Percentiles rank a stretch among this genome's conserved stretches.
Evolutionary conservation across 2,329 filamentous ascomycete genomes (phyloP).

Genomic region (Fusarium scirpi): DNA sequence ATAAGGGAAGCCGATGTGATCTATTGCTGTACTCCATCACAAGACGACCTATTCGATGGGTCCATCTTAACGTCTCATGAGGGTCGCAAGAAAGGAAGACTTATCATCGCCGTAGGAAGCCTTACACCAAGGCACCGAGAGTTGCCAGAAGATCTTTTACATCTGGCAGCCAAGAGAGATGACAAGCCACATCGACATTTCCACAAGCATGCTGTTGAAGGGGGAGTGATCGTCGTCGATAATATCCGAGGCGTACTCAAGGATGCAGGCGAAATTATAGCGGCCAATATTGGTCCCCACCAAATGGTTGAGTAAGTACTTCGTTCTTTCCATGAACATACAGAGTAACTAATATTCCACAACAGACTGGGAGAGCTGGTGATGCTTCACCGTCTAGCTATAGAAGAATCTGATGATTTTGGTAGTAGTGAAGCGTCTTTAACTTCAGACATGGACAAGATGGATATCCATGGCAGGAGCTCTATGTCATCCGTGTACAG

Average conservation of each 20-base stretch:
- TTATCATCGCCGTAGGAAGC: conserved; percentile 79
- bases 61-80: conserved; percentile 78
- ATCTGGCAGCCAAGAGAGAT: conserved; percentile 67
- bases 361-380: conserved; percentile 80
- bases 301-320: conserved; percentile 80
- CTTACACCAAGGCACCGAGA: conserved; percentile 82
- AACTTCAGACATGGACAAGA: conserved; percentile 51
- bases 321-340: not conserved
- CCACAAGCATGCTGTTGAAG: conserved; percentile 74
- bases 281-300: conserved; percentile 76
- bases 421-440: conserved; percentile 48
- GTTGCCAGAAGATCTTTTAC: conserved; percentile 80
- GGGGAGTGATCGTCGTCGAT: conserved; percentile 77
- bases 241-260: conserved; percentile 82
- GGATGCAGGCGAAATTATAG: conserved; percentile 88
- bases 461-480: conserved; percentile 53
- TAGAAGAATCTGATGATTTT: conserved; percentile 56
- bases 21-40: conserved; percentile 88
- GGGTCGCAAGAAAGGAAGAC: conserved; percentile 75
- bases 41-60: conserved; percentile 79
- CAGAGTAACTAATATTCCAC: conserved; percentile 24
- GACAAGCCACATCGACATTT: conserved; percentile 66
- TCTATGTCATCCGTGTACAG: conserved; percentile 58
- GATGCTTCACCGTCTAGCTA: conserved; percentile 64
- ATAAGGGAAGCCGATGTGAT: conserved; percentile 81